Evolutionary conservation across 192 early-diverging fungal genomes (phyloP), one percentile per base, ranked within the genome.

Genomic region (Gigaspora rosea): DNA sequence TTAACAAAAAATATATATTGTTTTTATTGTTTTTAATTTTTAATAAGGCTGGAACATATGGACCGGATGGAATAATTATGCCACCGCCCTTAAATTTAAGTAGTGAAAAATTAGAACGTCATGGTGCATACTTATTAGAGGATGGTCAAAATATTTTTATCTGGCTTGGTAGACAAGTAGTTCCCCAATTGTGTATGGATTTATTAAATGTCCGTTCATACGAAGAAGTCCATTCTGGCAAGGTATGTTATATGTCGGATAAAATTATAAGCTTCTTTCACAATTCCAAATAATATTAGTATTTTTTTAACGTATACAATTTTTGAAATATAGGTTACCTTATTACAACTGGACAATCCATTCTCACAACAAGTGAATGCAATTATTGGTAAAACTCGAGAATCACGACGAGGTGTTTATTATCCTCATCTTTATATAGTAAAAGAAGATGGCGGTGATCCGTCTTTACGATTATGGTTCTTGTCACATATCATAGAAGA

Each of bases 381-480:
- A 80, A 87, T 98, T 54, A 84, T 98, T 78, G 87, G 86, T 36
- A 91, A 90, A 62, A 82, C 95, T 36, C 88, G 90, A 16, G 85
- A 91, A 62, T 82, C 87, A 77, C 89, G 94, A 52, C 82, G 92
- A 72, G 83, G 88, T 41, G 77, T 93, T 82, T 86, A 88, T 75
- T 90, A 86, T 68, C 94, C 96, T 4, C 86, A 90, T 22, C 77
- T 95, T 22, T 94, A 93, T 80, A 82, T 98, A 54, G 90, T 95
- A 65, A 95, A 95, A 84, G 96, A 98, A 80, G 96, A 98, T 78
- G 94, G 93, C 13, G 94, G 93, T 16, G 95, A 97, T 74, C 89
- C 92, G 27, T 85, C 83, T 7, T 71, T 96, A 74, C 88, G 97
- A 8, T 85, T 93, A 84, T 88, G 88, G 93, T 94, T 97, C 85